Evolutionary conservation across 2,329 filamentous ascomycete genomes (phyloP).

Genomic region (Calonectria multiphialidica): DNA sequence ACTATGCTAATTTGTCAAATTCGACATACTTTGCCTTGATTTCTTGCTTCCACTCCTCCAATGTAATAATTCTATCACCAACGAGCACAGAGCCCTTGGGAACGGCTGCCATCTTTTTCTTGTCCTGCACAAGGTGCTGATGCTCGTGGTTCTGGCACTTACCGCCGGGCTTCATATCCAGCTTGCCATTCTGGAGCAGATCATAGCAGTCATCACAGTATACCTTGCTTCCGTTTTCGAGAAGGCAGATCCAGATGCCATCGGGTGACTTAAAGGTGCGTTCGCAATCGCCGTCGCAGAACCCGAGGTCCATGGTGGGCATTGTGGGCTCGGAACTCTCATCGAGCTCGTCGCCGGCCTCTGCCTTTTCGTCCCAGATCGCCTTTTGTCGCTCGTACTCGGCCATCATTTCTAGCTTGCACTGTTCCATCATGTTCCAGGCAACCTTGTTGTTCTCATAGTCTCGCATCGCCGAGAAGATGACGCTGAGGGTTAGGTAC

Average conservation of each 20-base stretch:
- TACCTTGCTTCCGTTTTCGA: background rate
- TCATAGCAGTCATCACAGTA: conserved; percentile 1
- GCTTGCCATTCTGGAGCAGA: background rate
- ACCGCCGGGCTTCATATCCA: background rate
- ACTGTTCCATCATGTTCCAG: conserved; percentile 13
- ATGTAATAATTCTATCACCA: conserved; percentile 7
- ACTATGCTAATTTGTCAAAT: background rate
- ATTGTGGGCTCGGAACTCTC: background rate
- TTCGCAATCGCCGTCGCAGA: conserved; percentile 8
- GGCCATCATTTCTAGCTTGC: background rate
- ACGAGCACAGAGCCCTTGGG: conserved; percentile 20
- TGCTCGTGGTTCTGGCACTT: conserved; percentile 3
- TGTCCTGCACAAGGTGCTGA: background rate
- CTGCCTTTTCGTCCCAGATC: background rate
- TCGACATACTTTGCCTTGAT: conserved; percentile 18
- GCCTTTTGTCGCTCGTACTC: background rate
- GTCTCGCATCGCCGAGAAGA: conserved; percentile 9
- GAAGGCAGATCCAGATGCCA: conserved; percentile 18
- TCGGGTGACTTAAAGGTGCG: background rate
- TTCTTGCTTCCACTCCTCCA: conserved; percentile 26
- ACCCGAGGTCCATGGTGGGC: background rate
- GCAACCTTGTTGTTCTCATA: conserved; percentile 1
- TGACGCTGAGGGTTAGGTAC: background rate
- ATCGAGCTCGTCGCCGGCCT: background rate
- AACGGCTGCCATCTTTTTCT: conserved; percentile 7